Evolutionary conservation across 768 basidiomycete genomes (phyloP).

Genomic region (Cubamyces lactineus): DNA sequence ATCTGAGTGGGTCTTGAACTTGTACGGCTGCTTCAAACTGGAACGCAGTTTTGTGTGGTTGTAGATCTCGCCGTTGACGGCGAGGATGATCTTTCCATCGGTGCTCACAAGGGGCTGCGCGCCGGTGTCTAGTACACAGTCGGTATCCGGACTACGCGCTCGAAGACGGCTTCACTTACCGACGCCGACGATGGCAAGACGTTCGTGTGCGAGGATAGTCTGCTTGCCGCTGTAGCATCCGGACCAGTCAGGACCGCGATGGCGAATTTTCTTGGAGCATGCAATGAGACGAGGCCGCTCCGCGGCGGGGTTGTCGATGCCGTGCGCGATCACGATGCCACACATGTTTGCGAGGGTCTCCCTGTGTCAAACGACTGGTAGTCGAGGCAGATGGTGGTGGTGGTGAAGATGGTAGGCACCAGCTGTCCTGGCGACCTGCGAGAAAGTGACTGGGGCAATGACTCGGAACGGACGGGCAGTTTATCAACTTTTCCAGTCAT

Average conservation of each 20-base stretch:
- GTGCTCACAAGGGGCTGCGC: constrained; percentile 92
- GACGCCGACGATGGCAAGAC: constrained; percentile 96
- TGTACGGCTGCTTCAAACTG: constrained; percentile 60
- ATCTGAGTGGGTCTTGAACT: constrained; percentile 97
- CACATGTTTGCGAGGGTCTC: constrained; percentile 64
- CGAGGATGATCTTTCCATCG: constrained; percentile 80
- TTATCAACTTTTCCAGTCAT: constrained; percentile 17
- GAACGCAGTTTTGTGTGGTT: constrained; percentile 87
- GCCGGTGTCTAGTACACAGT: constrained; percentile 72
- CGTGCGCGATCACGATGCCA: constrained; percentile 88
- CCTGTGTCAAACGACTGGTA: not conserved
- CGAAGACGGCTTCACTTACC: constrained; percentile 55
- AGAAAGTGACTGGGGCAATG: constrained; percentile 10
- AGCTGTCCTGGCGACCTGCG: not conserved
- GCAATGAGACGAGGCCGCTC: constrained; percentile 80
- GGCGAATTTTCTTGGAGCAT: constrained; percentile 86
- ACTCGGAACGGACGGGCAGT: constrained; percentile 20
- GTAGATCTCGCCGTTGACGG: constrained; percentile 99
- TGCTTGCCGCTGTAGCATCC: constrained; percentile 89
- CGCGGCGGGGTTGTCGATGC: constrained; percentile 67
- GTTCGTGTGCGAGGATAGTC: constrained; percentile 88
- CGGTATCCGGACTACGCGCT: not conserved
- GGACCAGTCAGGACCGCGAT: constrained; percentile 98
- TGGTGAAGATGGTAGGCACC: not conserved
- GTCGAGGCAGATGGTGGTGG: not conserved